Evolutionary conservation across 176 grass and related monocot genomes (phyloP), one percentile per base, ranked within the genome.

Genomic region (Typha latifolia): DNA sequence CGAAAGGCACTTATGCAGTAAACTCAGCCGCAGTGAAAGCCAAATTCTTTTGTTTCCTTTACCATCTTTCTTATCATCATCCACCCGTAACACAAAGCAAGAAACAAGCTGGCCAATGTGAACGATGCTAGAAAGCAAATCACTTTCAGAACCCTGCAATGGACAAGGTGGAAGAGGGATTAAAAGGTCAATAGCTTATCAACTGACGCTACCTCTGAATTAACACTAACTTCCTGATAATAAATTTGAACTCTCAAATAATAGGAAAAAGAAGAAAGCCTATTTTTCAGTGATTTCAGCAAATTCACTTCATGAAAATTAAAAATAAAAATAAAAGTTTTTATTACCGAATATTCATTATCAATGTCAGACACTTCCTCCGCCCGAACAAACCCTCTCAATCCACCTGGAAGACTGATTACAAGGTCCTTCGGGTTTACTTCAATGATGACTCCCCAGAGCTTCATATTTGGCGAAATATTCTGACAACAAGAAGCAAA

Each of bases 21-120:
- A 80, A 77, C 93, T 91, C 48, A 97, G 68, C 52, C 82, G 78
- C 55, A 97, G 74, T 19, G 87, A 91, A 62, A 97, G 50, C 82
- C 85, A 97, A 79, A 97, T 80, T 31, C 93, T 80, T 67, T 53
- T 92, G 70, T 79, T 84, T 76, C 71, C 75, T 78, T 92, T 97
- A 77, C 82, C 88, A 75, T 84, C 88, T 75, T 92, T 92, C 66
- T 86, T 96, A 67, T 96, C 88, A 80, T 86, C 83, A 48, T 97
- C 88, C 62, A 97, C 85, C 63, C 69, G 67, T 49, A 92, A 47
- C 48, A 97, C 88, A 27, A 92, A 49, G 77, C 93, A 97, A 69
- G 93, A 69, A 75, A 92, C 79, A 73, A 92, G 85, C 69, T 97
- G 93, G 14, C 93, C 80, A 66, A 82, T 78, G 76, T 80, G 88